These are phyloP conservation scores for Xylaria cubensis DNA, from an alignment of 495 filamentous ascomycete species.

Conservation along the genomic window DNA sequence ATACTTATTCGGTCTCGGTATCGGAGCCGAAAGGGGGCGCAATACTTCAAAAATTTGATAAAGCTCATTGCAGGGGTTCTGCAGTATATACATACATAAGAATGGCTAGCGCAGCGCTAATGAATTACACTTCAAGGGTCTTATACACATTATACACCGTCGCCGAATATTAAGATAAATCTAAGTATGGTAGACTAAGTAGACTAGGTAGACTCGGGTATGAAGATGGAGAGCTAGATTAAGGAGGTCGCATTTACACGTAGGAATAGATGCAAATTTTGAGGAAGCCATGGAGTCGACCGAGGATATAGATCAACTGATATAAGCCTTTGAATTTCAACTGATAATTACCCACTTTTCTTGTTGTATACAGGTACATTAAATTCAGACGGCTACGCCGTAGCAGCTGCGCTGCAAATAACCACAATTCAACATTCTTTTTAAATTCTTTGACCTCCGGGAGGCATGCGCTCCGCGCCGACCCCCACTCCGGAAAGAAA, in stretches of 20 bases:
- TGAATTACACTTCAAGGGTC: not conserved
- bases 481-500: no score
- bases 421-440: no score
- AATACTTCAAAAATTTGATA: conserved; percentile 17
- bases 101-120: conserved; percentile 8
- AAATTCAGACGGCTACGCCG: no score
- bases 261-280: not conserved
- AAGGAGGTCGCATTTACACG: not conserved
- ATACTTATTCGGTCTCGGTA: conserved; percentile 10
- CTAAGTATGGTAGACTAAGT: not conserved
- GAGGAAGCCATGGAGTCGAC: not conserved
- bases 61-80: not conserved
- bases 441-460: no score
- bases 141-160: not conserved
- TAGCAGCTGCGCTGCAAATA: no score
- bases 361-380: no score
- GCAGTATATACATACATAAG: not conserved
- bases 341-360: no score
- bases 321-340: no score
- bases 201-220: not conserved
- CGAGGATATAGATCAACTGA: no score
- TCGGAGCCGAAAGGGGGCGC: conserved; percentile 2
- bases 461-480: no score
- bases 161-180: not conserved
- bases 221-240: not conserved